A percentile compares a stretch with the other conserved stretches of the same genome.
Conservation (phyloP, 345 rosid genomes). For the Aquilaria malaccensis region DNA sequence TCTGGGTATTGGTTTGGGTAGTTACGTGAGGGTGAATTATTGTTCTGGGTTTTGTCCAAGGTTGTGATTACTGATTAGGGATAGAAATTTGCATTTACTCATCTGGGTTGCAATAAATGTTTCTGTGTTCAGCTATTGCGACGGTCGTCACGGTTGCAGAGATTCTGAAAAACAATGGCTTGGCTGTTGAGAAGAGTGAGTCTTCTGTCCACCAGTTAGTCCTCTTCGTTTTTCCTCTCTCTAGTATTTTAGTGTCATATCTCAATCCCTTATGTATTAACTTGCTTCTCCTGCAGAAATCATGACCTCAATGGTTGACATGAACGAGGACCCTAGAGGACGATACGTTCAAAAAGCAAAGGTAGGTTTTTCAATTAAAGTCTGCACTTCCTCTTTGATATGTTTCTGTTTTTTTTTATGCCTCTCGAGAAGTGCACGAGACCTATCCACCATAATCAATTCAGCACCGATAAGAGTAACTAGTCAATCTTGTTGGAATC, state of each 20-base stretch:
- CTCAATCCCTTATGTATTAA: not conserved
- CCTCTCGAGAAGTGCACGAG: not conserved
- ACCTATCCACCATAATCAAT: not conserved
- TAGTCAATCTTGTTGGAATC: too few species aligned
- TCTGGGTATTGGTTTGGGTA: too few species aligned
- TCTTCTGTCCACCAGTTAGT: constrained; percentile 3
- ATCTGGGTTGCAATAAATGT: not conserved
- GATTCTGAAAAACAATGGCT: constrained; percentile 80
- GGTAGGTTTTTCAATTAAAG: constrained; percentile 27
- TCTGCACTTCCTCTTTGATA: not conserved
- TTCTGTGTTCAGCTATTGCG: constrained; percentile 61
- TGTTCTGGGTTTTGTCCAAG: too few species aligned
- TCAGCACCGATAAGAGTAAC: not conserved
- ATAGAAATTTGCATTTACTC: too few species aligned
- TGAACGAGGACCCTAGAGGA: constrained; percentile 75
- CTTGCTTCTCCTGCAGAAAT: constrained; percentile 39
- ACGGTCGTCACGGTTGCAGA: constrained; percentile 81
- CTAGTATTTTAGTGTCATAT: not conserved
- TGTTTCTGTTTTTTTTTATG: not conserved
- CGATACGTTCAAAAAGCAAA: constrained; percentile 79
- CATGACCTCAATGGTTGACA: constrained; percentile 68
- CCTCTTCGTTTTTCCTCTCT: not conserved
- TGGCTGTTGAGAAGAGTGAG: constrained; percentile 86
- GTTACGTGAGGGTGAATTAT: too few species aligned
- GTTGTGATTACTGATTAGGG: too few species aligned